phyloP scores from a whole-genome alignment of 106 monocot genomes.

The Dendrobium huoshanense region DNA sequence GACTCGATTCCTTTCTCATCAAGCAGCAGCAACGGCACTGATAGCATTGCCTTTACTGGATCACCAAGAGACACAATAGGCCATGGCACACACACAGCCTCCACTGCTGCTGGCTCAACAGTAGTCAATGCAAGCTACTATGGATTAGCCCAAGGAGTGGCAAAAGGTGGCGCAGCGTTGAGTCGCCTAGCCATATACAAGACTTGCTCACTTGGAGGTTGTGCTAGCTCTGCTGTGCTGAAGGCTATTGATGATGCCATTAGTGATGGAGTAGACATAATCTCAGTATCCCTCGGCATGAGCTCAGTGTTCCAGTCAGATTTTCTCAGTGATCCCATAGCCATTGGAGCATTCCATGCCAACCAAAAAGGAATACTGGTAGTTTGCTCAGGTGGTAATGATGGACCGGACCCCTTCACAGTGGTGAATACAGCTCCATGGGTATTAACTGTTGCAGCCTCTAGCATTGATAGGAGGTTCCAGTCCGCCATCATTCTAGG shows the following conservation, averaged over 20 bases:
- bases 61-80: constrained; percentile 81
- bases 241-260: constrained; percentile 96
- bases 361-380: constrained; percentile 71
- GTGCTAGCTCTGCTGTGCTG: constrained; percentile 56
- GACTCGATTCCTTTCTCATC: constrained; percentile 33
- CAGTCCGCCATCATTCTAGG: constrained; percentile 68
- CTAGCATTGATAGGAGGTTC: constrained; percentile 81
- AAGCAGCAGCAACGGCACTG: background rate
- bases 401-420: constrained; percentile 86
- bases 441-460: constrained; percentile 87
- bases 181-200: constrained; percentile 86
- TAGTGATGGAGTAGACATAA: constrained; percentile 75
- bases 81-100: constrained; percentile 91
- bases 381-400: constrained; percentile 89
- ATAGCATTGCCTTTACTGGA: constrained; percentile 20
- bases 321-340: constrained; percentile 84
- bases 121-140: constrained; percentile 69
- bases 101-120: constrained; percentile 65
- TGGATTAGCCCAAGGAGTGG: constrained; percentile 70
- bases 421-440: constrained; percentile 94
- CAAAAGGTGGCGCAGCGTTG: constrained; percentile 71
- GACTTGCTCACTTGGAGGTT: constrained; percentile 88
- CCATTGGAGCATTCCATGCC: constrained; percentile 87
- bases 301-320: constrained; percentile 87
- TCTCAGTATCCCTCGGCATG: constrained; percentile 94